Percentiles rank a stretch among this genome's conserved stretches.
Evolutionary conservation across 805 yeast genomes (phyloP).

Genomic region (Pichia nanzhaoensis): DNA sequence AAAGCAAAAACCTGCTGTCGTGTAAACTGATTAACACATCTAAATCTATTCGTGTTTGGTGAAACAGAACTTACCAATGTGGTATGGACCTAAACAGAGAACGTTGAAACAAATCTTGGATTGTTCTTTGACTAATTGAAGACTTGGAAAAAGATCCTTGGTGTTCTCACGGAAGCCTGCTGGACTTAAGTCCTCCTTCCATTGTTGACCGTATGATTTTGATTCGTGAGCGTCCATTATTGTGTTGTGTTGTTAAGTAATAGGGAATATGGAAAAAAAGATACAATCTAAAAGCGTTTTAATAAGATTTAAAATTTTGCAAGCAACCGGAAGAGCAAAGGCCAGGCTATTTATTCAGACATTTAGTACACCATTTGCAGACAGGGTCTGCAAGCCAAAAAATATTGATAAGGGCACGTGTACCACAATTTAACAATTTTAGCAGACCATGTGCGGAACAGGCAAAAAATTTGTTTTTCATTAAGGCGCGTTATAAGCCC

Average conservation of each 20-base stretch:
- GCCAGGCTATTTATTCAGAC: too few relatives aligned
- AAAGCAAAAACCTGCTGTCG: neutral
- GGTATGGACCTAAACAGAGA: slow-evolving; percentile 2
- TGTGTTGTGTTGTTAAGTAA: neutral
- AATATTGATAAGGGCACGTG: too few relatives aligned
- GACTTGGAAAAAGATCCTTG: slow-evolving; percentile 5
- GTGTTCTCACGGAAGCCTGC: slow-evolving; percentile 3
- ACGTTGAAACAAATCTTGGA: slow-evolving; percentile 6
- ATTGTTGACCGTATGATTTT: slow-evolving; percentile 9
- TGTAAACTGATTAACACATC: neutral
- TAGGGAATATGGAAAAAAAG: neutral
- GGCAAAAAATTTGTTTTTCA: too few relatives aligned
- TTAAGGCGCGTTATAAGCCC: too few relatives aligned
- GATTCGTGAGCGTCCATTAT: slow-evolving; percentile 7
- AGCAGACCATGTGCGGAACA: too few relatives aligned
- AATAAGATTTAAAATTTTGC: too few relatives aligned
- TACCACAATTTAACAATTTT: too few relatives aligned
- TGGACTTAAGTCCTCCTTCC: slow-evolving; percentile 7
- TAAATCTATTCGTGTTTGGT: slow-evolving; percentile 4
- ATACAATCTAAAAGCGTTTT: neutral
- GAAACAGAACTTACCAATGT: slow-evolving; percentile 5
- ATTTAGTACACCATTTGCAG: too few relatives aligned
- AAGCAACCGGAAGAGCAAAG: too few relatives aligned
- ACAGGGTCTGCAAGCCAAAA: too few relatives aligned
- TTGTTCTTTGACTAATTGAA: slow-evolving; percentile 2